Evolutionary conservation across 371 early-diverging fungal genomes (phyloP).

Genomic region (Nematocida ironsii): DNA sequence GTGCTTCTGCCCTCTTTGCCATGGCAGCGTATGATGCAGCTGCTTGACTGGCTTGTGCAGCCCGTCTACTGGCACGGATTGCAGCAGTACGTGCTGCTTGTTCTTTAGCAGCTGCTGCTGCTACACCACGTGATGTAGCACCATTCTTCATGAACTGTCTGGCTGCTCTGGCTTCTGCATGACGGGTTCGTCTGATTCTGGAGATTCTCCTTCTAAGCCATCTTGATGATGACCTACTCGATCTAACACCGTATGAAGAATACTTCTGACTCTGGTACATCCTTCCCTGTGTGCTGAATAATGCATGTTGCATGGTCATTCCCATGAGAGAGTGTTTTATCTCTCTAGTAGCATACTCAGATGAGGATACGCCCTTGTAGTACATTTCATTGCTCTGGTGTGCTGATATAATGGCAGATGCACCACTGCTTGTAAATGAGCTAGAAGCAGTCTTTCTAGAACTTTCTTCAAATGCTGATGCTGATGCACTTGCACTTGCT

Average conservation of each 20-base stretch:
- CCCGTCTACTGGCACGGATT: constrained; percentile 24
- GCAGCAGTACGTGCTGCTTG: constrained; percentile 29
- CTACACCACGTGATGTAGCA: constrained; percentile 11
- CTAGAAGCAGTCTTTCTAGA: not conserved
- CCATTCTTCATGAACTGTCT: constrained; percentile 36
- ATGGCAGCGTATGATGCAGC: constrained; percentile 17
- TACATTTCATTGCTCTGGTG: constrained; percentile 46
- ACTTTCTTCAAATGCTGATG: constrained; percentile 29
- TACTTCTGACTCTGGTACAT: constrained; percentile 51
- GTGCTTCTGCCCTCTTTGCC: constrained; percentile 17
- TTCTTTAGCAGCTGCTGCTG: constrained; percentile 27
- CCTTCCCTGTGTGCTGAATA: constrained; percentile 38
- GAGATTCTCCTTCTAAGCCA: constrained; percentile 33
- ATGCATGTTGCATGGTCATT: constrained; percentile 48
- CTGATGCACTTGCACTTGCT: constrained; percentile 2
- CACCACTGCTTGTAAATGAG: constrained; percentile 22
- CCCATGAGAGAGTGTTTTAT: constrained; percentile 34
- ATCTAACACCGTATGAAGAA: constrained; percentile 22
- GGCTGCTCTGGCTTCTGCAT: not conserved
- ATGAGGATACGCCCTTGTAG: constrained; percentile 46
- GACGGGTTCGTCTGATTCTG: not conserved
- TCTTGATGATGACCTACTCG: constrained; percentile 6
- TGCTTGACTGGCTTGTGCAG: not conserved
- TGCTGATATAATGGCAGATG: constrained; percentile 27
- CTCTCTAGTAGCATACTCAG: constrained; percentile 48